Conservation (phyloP, 2,329 filamentous ascomycete genomes). For the Paecilomyces variotii region DNA sequence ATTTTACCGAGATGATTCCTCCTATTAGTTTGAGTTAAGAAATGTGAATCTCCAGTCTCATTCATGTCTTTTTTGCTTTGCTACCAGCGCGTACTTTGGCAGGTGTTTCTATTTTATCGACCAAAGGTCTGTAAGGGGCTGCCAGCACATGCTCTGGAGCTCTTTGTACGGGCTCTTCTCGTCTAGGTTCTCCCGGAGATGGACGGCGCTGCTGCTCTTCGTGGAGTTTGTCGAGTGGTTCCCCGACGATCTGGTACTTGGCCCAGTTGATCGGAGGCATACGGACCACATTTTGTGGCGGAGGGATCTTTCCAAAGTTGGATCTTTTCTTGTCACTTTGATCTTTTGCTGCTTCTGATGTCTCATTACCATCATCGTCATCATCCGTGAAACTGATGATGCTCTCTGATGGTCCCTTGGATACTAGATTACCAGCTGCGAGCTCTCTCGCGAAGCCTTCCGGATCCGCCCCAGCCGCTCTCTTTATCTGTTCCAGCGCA, state of each 20-base stretch:
- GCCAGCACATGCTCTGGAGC: constrained; percentile 47
- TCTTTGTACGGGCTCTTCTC: constrained; percentile 23
- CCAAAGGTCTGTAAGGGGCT: constrained; percentile 53
- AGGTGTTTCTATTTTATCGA: constrained; percentile 41
- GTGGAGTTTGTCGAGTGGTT: constrained; percentile 76
- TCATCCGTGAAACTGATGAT: constrained; percentile 31
- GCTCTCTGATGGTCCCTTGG: constrained; percentile 21
- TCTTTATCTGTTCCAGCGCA: constrained; percentile 60
- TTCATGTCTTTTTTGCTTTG: constrained; percentile 28
- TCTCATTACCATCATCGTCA: constrained; percentile 21
- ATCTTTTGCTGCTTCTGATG: constrained; percentile 16
- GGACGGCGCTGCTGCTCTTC: constrained; percentile 66
- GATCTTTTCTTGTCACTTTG: constrained; percentile 1
- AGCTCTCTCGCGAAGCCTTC: constrained; percentile 64
- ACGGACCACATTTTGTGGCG: constrained; percentile 72
- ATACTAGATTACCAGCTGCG: constrained; percentile 50
- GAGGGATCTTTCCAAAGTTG: constrained; percentile 59
- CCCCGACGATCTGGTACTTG: constrained; percentile 84
- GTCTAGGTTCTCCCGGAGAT: constrained; percentile 31
- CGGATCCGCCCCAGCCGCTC: constrained; percentile 62
- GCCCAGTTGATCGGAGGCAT: constrained; percentile 90
- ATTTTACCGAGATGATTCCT: background rate
- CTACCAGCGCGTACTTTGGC: constrained; percentile 19
- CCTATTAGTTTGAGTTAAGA: background rate
- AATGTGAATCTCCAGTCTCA: background rate